A percentile compares a stretch with the other conserved stretches of the same genome.
Conservation (phyloP, 495 filamentous ascomycete genomes). For the Cercophora samala region DNA sequence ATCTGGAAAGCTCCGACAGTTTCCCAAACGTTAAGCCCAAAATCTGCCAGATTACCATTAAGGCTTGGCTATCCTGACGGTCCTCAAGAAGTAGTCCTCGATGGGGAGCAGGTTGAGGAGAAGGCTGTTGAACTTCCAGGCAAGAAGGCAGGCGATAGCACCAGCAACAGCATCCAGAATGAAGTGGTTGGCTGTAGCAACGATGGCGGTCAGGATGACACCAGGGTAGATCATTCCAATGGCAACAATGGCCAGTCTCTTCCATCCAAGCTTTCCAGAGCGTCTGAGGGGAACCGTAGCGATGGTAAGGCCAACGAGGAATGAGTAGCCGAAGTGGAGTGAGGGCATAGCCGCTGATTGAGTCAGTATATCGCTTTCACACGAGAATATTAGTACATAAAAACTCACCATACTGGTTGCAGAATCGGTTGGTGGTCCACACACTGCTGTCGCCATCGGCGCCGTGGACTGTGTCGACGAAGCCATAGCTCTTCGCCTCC, state of each 20-base stretch:
- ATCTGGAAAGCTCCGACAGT: background rate
- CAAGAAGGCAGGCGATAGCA: slow-evolving; percentile 35
- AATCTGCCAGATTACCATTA: background rate
- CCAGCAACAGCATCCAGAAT: slow-evolving; percentile 69
- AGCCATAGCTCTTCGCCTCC: slow-evolving; percentile 53
- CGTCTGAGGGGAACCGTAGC: slow-evolving; percentile 37
- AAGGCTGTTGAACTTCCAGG: slow-evolving; percentile 30
- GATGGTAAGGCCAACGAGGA: slow-evolving; percentile 70
- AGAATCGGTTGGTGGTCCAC: slow-evolving; percentile 72
- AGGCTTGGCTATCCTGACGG: slow-evolving; percentile 33
- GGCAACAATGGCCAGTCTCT: slow-evolving; percentile 34
- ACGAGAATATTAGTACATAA: background rate
- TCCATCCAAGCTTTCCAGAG: slow-evolving; percentile 28
- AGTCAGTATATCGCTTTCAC: background rate
- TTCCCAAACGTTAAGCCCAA: background rate
- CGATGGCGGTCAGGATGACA: slow-evolving; percentile 62
- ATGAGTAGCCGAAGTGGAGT: slow-evolving; percentile 76
- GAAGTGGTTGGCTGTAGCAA: slow-evolving; percentile 73
- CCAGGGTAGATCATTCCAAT: slow-evolving; percentile 63
- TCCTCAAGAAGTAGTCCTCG: slow-evolving; percentile 33
- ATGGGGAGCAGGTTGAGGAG: slow-evolving; percentile 31
- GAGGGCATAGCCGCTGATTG: slow-evolving; percentile 68
- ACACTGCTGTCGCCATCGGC: slow-evolving; percentile 54
- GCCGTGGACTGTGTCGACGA: slow-evolving; percentile 72
- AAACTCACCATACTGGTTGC: slow-evolving; percentile 42